phyloP scores from a whole-genome alignment of 805 yeast species.

The Pichia eremophila region DNA sequence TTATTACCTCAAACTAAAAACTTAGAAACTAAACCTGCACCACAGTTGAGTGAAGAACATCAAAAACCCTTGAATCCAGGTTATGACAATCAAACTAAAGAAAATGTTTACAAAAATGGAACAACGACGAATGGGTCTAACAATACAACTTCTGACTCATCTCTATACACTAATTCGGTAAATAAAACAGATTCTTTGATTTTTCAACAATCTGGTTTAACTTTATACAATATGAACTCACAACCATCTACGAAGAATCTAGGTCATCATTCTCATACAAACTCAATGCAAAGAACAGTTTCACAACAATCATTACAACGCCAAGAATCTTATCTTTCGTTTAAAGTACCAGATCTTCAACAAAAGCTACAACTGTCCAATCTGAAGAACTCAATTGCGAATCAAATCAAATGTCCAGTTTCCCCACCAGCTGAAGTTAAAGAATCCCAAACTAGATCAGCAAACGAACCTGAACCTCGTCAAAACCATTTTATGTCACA shows the following conservation, averaged over 20 bases:
- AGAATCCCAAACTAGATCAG: background rate
- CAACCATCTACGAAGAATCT: constrained; percentile 3
- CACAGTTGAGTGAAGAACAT: too few species aligned
- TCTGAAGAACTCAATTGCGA: background rate
- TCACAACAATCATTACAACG: constrained; percentile 14
- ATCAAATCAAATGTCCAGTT: too few species aligned
- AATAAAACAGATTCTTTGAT: constrained; percentile 12
- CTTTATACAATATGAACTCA: constrained; percentile 7
- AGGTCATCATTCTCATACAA: background rate
- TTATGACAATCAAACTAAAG: background rate
- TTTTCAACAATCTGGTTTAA: constrained; percentile 19
- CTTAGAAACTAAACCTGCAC: background rate
- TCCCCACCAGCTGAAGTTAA: background rate
- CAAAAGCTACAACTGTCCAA: background rate
- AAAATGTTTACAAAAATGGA: background rate
- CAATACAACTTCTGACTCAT: background rate
- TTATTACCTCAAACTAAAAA: background rate
- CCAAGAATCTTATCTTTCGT: constrained; percentile 14
- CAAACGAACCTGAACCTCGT: background rate
- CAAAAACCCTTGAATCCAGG: background rate
- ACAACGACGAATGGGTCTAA: background rate
- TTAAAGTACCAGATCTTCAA: constrained; percentile 4
- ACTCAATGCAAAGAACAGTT: background rate
- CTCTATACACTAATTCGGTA: too few species aligned
- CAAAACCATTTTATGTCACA: background rate